Base-by-base conservation (phyloP, 805 yeast species). In the Wickerhamiella slavikovae region DNA sequence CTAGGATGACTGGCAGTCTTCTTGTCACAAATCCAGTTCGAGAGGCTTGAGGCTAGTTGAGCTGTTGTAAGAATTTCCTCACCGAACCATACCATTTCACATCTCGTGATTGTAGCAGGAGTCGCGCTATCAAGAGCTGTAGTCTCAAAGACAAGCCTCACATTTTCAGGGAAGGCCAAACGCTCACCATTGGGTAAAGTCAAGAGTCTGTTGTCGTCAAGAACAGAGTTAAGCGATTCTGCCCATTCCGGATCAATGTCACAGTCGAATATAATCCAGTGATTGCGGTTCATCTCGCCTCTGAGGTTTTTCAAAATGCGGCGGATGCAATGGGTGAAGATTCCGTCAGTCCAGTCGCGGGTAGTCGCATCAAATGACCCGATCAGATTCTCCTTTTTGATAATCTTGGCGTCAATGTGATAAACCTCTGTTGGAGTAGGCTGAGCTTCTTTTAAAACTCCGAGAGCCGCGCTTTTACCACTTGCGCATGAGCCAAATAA, bases 161-260 rank as follows among this genome's bases (percentile, higher is more conserved):
- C 60, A 38, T 73, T 72, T 0, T 51, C 40, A 0, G 92, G 80
- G 2, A 85, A 49, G 1, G 62, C 54, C 5, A 85, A 45, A 15
- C 94, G 64, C 46, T 85, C 96, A 23, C 96, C 96, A 44, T 70
- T 80, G 0, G 96, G 89, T 7, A 85, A 54, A 0, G 95, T 82
- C 24, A 85, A 51, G 1, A 75, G 38, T 37, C 66, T 69, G 50
- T 82, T 85, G 39, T 85, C 96, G 51, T 85, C 96, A 12, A 85
- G 57, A 7, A 82, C 89, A 54, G 92, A 75, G 53, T 85, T 85
- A 38, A 85, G 55, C 32, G 75, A 74, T 42, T 85, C 96, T 1
- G 79, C 79, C 92, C 95, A 85, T 23, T 68, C 71, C 0, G 96
- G 95, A 45, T 85, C 95, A 21, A 85, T 66, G 41, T 80, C 93